Base-by-base conservation (phyloP, 495 filamentous ascomycete species). In the Amniculicola lignicola region DNA sequence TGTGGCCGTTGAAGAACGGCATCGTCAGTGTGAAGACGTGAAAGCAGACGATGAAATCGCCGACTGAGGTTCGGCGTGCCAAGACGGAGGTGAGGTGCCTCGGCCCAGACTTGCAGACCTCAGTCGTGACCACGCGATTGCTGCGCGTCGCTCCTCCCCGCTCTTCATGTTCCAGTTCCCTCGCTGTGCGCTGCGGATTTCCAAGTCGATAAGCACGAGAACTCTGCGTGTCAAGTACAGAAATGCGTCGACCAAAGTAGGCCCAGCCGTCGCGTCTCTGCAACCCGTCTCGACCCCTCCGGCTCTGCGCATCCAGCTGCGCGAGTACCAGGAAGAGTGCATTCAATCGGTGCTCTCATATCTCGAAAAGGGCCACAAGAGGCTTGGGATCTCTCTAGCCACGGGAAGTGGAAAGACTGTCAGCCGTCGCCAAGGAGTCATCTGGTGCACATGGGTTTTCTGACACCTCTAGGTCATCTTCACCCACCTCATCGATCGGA, bases 391-490 rank as follows among this genome's bases (percentile, higher is more conserved):
- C 4, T 97, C 93, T 0, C 66, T 99, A 39, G 93, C 93, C 9
- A 97, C 93, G 4, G 93, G 93, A 0, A 79, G 86, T 54, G 93
- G 93, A 3, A 99, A 99, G 68, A 98, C 93, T 2, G 90, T 89
- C 72, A 36, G 75, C 3, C 5, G 23, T 1, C 19, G 4, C 38
- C 14, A n/a, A n/a, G n/a, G n/a, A n/a, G 29, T n/a, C 60, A 18
- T 35, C 12, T 21, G 15, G 22, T 47, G 25, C 33, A 25, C 28
- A 16, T 29, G 4, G 14, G 7, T 46, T 19, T 24, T 39, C 4
- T 52, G 21, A 44, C 33, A 42, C 7, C 31, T 9, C 18, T 35
- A 90, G 87, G 84, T 98, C 61, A 90, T 99, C 57, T 99, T 99
- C 75, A 97, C 91, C 4, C 89, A 95, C 57, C 77, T 99, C 9